These are phyloP conservation scores for Primulina tabacum DNA, from an alignment of 257 asterid genomes.

Conservation along the genomic window DNA sequence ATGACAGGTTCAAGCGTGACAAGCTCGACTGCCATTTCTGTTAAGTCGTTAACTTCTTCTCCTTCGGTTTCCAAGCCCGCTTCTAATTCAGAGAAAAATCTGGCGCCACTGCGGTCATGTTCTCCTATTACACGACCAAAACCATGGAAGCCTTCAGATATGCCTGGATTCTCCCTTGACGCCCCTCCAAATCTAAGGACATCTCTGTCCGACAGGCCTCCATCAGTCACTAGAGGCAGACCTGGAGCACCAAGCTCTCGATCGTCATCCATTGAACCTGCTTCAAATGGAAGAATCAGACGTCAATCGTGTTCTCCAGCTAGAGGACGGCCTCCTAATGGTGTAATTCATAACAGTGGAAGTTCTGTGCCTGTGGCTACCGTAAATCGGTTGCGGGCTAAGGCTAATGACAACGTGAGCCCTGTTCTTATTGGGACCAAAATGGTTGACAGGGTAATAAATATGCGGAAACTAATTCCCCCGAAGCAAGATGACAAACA, in stretches of 20 bases:
- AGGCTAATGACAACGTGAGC: constrained; percentile 23
- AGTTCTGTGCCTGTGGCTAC: constrained; percentile 23
- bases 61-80: constrained; percentile 29
- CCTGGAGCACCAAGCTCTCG: constrained; percentile 88
- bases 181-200: constrained; percentile 93
- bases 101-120: constrained; percentile 35
- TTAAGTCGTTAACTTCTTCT: constrained; percentile 29
- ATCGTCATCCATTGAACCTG: constrained; percentile 84
- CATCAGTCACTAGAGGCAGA: constrained; percentile 90
- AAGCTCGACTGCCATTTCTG: constrained; percentile 23
- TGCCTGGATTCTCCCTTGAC: constrained; percentile 94
- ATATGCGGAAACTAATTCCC: constrained; percentile 91
- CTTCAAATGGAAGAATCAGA: constrained; percentile 77
- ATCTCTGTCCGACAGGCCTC: constrained; percentile 78
- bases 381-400: neutral
- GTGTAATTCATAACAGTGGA: neutral
- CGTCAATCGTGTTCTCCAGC: constrained; percentile 95
- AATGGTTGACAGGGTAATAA: constrained; percentile 67
- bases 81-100: constrained; percentile 30
- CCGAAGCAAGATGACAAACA: constrained; percentile 84
- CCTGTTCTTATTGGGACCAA: neutral
- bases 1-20: constrained; percentile 25
- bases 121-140: constrained; percentile 49
- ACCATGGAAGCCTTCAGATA: constrained; percentile 95
- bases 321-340: constrained; percentile 76